Percentiles rank a stretch among this genome's conserved stretches.
Conservation (phyloP, 345 rosid genomes). For the Psidium guajava region DNA sequence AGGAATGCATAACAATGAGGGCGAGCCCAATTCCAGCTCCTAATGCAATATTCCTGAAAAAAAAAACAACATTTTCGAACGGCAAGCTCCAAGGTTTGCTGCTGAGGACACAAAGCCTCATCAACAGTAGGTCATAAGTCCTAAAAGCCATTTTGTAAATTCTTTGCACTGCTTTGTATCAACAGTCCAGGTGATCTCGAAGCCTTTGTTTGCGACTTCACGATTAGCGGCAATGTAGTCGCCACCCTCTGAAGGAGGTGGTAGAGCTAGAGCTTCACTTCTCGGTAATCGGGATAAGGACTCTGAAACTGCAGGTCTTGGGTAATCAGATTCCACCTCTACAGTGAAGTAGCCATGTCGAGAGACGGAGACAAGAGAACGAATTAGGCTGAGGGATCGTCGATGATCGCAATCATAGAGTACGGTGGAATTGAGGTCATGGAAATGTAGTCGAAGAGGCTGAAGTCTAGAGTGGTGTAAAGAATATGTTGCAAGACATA, state of each 20-base stretch:
- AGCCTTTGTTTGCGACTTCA: background rate
- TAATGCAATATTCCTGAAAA: background rate
- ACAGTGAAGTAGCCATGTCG: background rate
- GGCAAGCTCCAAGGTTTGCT: background rate
- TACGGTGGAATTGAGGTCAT: background rate
- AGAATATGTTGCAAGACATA: background rate
- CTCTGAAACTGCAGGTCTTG: background rate
- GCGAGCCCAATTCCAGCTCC: background rate
- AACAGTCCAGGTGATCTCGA: background rate
- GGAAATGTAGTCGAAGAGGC: background rate
- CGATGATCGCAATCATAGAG: background rate
- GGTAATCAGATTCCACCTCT: background rate
- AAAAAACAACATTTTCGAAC: background rate
- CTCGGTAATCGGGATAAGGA: background rate
- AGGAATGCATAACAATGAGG: background rate
- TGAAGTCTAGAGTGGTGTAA: background rate
- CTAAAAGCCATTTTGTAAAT: background rate
- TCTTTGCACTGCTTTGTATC: no score
- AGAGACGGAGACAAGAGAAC: background rate
- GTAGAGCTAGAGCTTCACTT: background rate
- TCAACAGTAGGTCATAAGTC: background rate
- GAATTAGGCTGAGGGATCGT: background rate
- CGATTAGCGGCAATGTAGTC: background rate
- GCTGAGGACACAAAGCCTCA: background rate
- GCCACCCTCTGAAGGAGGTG: background rate